Conservation (phyloP, 2,329 filamentous ascomycete genomes). For the Aspergillus pseudoterreus region DNA sequence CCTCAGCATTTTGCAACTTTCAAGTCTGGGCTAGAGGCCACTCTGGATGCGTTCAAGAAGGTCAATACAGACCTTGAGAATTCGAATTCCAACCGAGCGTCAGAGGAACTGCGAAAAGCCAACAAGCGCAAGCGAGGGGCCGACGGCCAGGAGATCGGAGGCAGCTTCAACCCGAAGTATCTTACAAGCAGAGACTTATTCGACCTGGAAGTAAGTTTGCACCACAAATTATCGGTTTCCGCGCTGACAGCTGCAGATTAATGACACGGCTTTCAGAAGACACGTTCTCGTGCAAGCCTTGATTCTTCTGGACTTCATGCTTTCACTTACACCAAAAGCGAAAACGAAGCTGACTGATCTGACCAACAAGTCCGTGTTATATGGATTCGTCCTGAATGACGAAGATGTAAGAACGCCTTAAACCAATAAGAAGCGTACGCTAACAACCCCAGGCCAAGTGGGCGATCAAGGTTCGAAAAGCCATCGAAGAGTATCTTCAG, state of each 20-base stretch:
- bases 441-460: slow-evolving; percentile 64
- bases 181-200: slow-evolving; percentile 96
- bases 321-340: slow-evolving; percentile 79
- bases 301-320: slow-evolving; percentile 89
- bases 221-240: neutral
- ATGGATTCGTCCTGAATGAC: slow-evolving; percentile 72
- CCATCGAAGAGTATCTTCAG: slow-evolving; percentile 79
- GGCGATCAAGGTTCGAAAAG: slow-evolving; percentile 72
- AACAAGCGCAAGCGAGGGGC: slow-evolving; percentile 67
- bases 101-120: slow-evolving; percentile 62
- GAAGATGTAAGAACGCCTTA: slow-evolving; percentile 63
- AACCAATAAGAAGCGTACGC: slow-evolving; percentile 1
- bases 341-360: slow-evolving; percentile 73
- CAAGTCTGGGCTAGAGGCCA: slow-evolving; percentile 60
- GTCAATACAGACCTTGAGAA: slow-evolving; percentile 66
- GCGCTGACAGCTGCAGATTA: slow-evolving; percentile 57
- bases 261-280: slow-evolving; percentile 87
- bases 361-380: slow-evolving; percentile 84
- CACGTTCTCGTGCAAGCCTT: slow-evolving; percentile 93
- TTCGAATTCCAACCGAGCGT: slow-evolving; percentile 53
- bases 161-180: slow-evolving; percentile 94
- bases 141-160: slow-evolving; percentile 61
- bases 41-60: slow-evolving; percentile 71
- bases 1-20: slow-evolving; percentile 62
- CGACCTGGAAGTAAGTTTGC: slow-evolving; percentile 70